Conservation (phyloP, 1,284 basidiomycete species). For the Pseudomicrostroma phylloplanum region DNA sequence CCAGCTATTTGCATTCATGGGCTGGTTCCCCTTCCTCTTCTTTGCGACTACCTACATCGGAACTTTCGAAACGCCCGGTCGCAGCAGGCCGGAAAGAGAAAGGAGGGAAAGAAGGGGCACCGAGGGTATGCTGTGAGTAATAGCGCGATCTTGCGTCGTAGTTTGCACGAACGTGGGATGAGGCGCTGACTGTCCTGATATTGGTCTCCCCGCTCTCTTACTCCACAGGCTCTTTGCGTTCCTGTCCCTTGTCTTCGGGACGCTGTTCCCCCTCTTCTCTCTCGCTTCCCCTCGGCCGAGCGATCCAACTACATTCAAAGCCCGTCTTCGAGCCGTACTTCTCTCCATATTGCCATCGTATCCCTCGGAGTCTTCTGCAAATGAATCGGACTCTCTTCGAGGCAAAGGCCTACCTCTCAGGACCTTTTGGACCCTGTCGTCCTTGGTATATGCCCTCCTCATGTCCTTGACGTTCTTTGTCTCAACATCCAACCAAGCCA, state of each 20-base stretch:
- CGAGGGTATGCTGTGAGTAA: slow-evolving; percentile 23
- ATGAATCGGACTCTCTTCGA: too few species aligned
- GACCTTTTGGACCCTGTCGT: slow-evolving; percentile 39
- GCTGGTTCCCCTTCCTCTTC: slow-evolving; percentile 56
- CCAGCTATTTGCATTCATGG: slow-evolving; percentile 84
- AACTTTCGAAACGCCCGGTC: not conserved
- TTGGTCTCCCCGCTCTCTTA: too few species aligned
- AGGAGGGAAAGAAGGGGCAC: not conserved
- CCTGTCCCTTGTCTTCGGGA: slow-evolving; percentile 30
- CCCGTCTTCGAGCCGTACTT: not conserved
- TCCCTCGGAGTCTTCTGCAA: too few species aligned
- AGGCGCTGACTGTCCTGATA: too few species aligned
- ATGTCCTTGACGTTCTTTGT: slow-evolving; percentile 31
- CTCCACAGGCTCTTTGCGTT: slow-evolving; percentile 27
- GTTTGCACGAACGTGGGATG: not conserved
- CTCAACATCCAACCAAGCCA: slow-evolving; percentile 21
- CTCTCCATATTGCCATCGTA: too few species aligned
- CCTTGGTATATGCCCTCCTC: slow-evolving; percentile 22
- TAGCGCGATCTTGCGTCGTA: not conserved
- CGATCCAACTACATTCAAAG: not conserved
- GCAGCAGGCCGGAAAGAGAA: not conserved
- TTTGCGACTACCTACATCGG: slow-evolving; percentile 78
- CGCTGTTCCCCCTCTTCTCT: slow-evolving; percentile 34
- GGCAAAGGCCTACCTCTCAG: slow-evolving; percentile 24
- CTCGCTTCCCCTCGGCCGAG: slow-evolving; percentile 8